Base-by-base conservation (phyloP, 2,329 filamentous ascomycete species). In the Bimuria novae-zelandiae region DNA sequence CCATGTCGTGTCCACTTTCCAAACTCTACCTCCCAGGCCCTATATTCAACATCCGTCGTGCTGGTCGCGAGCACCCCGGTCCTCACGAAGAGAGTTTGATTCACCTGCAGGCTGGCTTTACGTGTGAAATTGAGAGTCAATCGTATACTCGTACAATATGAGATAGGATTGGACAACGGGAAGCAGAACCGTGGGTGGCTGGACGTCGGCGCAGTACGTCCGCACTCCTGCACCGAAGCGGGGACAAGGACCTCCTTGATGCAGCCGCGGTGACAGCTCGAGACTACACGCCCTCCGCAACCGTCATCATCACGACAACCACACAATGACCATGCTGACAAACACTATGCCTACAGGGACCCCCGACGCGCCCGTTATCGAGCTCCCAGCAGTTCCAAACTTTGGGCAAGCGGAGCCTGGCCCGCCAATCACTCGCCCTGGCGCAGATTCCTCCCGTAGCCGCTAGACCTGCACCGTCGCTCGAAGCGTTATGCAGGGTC, bases 371-470 rank as follows among this genome's bases (percentile, higher is more conserved):
- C n/a, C n/a, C n/a, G n/a, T n/a, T n/a, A n/a, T n/a, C n/a, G n/a
- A n/a, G n/a, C n/a, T n/a, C n/a, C n/a, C n/a, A n/a, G n/a, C n/a
- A n/a, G n/a, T n/a, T n/a, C n/a, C n/a, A n/a, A n/a, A n/a, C n/a
- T n/a, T n/a, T n/a, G n/a, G n/a, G n/a, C n/a, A n/a, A n/a, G n/a
- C n/a, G n/a, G n/a, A n/a, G n/a, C n/a, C 25, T 27, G 6, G 10
- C 25, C 6, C 49, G 48, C 55, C 55, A 52, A 52, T 55, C 55
- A 51, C 29, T 19, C 40, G 40, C 45, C 42, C 46, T 48, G 55
- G 55, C 33, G n/a, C 29, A 14, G 21, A 6, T 47, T 41, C 52
- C 40, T 43, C 25, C 40, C 19, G 19, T 10, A 11, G 7, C 7
- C 19, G 14, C 42, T 33, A 25, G 49, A 14, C 22, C 49, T 54